These are phyloP conservation scores for Daldinia bambusicola DNA, from an alignment of 495 filamentous ascomycete species.

Conservation along the genomic window DNA sequence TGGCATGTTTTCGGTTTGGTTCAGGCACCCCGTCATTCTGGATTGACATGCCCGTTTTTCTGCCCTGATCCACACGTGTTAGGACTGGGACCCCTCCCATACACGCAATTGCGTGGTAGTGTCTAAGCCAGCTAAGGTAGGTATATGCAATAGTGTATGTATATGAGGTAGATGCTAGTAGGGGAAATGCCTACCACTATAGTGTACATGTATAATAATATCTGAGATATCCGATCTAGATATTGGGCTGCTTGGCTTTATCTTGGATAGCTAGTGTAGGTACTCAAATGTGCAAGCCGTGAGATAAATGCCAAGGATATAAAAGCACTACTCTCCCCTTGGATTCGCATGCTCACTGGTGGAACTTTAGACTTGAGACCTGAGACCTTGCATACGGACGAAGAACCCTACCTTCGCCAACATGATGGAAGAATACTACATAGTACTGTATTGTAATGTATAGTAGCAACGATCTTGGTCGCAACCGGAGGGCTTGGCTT, in stretches of 20 bases:
- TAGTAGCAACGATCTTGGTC: conserved; percentile 41
- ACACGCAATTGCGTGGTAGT: neutral
- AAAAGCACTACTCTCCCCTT: neutral
- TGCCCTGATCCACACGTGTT: conserved; percentile 42
- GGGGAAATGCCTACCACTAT: neutral
- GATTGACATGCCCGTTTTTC: conserved; percentile 40
- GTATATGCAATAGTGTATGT: neutral
- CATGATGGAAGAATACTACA: neutral
- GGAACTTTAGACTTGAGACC: neutral
- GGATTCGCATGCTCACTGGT: neutral
- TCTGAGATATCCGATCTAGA: neutral
- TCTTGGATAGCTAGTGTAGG: no score
- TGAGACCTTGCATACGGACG: conserved; percentile 5
- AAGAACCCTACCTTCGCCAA: conserved; percentile 11
- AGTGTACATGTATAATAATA: no score
- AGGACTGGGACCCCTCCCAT: conserved; percentile 27
- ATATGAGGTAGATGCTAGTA: neutral
- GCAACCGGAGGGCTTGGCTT: conserved; percentile 35
- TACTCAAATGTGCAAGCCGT: neutral
- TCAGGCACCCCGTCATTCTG: conserved; percentile 40
- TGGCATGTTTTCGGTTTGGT: conserved; percentile 34
- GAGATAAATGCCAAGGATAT: neutral
- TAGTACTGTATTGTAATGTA: conserved; percentile 9
- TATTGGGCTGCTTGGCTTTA: neutral
- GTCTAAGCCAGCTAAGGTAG: neutral